Conservation (phyloP, 371 early-diverging fungal genomes). For the Syncephalastrum contaminatum region DNA sequence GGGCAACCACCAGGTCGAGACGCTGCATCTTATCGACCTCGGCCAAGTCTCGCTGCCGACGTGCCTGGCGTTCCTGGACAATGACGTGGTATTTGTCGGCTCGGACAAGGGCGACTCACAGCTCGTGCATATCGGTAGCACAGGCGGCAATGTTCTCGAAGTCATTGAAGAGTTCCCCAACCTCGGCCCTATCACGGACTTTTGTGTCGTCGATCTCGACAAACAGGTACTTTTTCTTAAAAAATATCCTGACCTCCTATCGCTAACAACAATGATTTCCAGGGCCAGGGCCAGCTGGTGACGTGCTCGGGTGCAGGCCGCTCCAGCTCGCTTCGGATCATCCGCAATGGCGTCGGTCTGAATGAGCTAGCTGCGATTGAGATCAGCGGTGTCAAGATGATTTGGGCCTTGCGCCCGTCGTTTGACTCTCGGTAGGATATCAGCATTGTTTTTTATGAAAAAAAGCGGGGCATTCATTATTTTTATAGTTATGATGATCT, state of each 20-base stretch:
- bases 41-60: constrained; percentile 60
- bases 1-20: constrained; percentile 17
- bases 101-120: constrained; percentile 87
- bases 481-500: constrained; percentile 41
- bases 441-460: neutral
- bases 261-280: too few relatives aligned
- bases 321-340: constrained; percentile 78
- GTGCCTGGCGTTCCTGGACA: constrained; percentile 73
- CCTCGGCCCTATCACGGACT: constrained; percentile 85
- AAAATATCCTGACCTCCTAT: too few relatives aligned
- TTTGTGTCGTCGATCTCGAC: constrained; percentile 81
- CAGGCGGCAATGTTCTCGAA: constrained; percentile 22
- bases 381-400: constrained; percentile 68
- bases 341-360: constrained; percentile 91
- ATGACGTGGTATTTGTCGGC: constrained; percentile 80
- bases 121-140: constrained; percentile 53
- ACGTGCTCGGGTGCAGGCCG: constrained; percentile 83
- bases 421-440: constrained; percentile 23
- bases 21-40: constrained; percentile 25
- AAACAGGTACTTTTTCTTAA: constrained; percentile 48
- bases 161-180: constrained; percentile 69
- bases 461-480: neutral
- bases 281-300: constrained; percentile 74
- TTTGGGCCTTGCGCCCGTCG: constrained; percentile 69
- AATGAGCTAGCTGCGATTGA: constrained; percentile 66